Evolutionary conservation across 805 yeast genomes (phyloP).

Genomic region (Myxozyma neglecta): DNA sequence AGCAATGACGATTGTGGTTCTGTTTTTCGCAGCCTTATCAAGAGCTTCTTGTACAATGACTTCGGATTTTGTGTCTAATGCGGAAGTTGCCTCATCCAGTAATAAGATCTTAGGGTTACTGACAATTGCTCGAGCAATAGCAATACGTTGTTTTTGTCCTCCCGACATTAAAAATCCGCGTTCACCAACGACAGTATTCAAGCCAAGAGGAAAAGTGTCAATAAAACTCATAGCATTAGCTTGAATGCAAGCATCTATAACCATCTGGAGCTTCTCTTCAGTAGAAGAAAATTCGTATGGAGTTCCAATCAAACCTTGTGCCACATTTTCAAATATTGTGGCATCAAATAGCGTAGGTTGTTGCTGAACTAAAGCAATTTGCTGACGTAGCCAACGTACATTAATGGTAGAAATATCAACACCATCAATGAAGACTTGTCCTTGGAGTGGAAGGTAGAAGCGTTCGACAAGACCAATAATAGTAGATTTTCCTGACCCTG

Average conservation of each 20-base stretch:
- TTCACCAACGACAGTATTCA: slow-evolving; percentile 52
- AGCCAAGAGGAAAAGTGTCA: slow-evolving; percentile 51
- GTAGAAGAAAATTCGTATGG: slow-evolving; percentile 39
- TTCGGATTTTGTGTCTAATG: slow-evolving; percentile 61
- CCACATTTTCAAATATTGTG: slow-evolving; percentile 71
- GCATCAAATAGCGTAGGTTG: slow-evolving; percentile 61
- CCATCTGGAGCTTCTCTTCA: slow-evolving; percentile 42
- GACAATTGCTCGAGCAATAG: slow-evolving; percentile 61
- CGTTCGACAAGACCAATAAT: slow-evolving; percentile 57
- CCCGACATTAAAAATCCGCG: slow-evolving; percentile 62
- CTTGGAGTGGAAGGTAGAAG: slow-evolving; percentile 56
- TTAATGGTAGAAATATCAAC: slow-evolving; percentile 52
- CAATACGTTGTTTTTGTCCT: slow-evolving; percentile 65
- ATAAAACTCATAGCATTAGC: slow-evolving; percentile 57
- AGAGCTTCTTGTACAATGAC: slow-evolving; percentile 58
- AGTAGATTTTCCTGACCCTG: slow-evolving; percentile 51
- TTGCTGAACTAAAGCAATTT: slow-evolving; percentile 62
- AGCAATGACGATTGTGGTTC: slow-evolving; percentile 54
- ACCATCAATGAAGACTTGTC: slow-evolving; percentile 51
- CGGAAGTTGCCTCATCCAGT: slow-evolving; percentile 67
- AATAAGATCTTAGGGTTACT: slow-evolving; percentile 55
- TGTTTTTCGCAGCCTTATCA: slow-evolving; percentile 34
- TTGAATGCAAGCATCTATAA: slow-evolving; percentile 47
- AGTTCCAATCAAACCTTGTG: slow-evolving; percentile 61
- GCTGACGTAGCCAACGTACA: slow-evolving; percentile 52